Evolutionary conservation across 2,329 filamentous ascomycete species (phyloP), one percentile per base, ranked within the genome.

Genomic region (Seiridium unicorne): DNA sequence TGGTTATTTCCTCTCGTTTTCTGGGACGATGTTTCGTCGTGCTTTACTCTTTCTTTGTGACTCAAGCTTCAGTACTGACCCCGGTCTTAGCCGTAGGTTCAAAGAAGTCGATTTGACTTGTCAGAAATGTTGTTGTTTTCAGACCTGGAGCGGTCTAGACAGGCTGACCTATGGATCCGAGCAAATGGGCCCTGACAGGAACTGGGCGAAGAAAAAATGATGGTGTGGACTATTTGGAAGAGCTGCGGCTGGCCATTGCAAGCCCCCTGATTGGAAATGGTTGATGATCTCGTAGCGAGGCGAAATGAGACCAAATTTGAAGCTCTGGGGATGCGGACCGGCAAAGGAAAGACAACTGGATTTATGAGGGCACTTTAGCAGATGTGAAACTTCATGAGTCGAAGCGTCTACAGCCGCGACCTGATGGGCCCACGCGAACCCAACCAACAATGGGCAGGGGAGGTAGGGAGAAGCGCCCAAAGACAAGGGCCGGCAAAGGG

Each of bases 371-470:
- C 54, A 57, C 40, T 34, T 38, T 18, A 13, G 31, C 9, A 51
- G 35, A 58, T 51, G 26, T 58, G 55, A 58, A 58, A 58, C 55
- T 44, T 58, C 44, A 13, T 4, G 18, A 44, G 44, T 58, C 55
- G 47, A 58, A 58, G 55, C 55, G 55, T 58, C 46, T 49, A 58
- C 55, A 58, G 44, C 32, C 55, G 55, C 10, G 47, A 58, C 55
- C 32, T 58, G 55, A 58, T 40, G 44, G 55, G 55, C 46, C 47
- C 46, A 31, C n/a, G 13, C 8, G 42, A 31, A 9, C 9, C 54
- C 44, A 44, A 46, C 40, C 11, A 48, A 46, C 44, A 48, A 18
- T 36, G 54, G 40, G 54, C 54, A 34, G 54, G 32, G 54, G n/a
- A 47, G 13, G n/a, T 26, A 26, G 38, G 40, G 35, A 18, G 40